These are phyloP conservation scores for Millerozyma acaciae DNA, from an alignment of 805 yeast species.

Conservation along the genomic window DNA sequence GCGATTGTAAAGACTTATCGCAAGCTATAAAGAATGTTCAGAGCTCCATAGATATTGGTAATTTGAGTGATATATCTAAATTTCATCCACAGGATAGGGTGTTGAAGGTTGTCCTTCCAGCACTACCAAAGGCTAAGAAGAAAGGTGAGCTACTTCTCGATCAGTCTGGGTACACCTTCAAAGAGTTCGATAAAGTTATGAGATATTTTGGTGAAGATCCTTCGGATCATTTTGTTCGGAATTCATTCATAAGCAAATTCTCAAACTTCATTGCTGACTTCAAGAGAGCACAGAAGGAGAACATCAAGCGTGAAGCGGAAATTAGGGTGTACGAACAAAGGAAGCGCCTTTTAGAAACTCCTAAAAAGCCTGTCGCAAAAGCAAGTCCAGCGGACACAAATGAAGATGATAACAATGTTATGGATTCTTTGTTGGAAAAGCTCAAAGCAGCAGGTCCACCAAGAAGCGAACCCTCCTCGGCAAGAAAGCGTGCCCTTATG, in stretches of 20 bases:
- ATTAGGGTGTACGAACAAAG: slow-evolving; percentile 69
- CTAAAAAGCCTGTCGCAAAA: slow-evolving; percentile 23
- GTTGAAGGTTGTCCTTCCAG: slow-evolving; percentile 49
- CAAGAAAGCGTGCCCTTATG: slow-evolving; percentile 75
- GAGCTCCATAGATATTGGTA: slow-evolving; percentile 55
- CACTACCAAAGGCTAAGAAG: slow-evolving; percentile 51
- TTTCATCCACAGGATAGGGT: slow-evolving; percentile 68
- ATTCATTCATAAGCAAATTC: slow-evolving; percentile 60
- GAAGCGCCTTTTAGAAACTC: slow-evolving; percentile 55
- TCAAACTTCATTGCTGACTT: slow-evolving; percentile 57
- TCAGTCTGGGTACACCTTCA: slow-evolving; percentile 48
- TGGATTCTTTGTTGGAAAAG: slow-evolving; percentile 84
- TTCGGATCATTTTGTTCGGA: slow-evolving; percentile 49
- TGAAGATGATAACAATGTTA: slow-evolving; percentile 50
- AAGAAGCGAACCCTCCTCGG: slow-evolving; percentile 72
- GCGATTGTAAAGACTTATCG: slow-evolving; percentile 55
- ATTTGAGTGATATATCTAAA: slow-evolving; percentile 55
- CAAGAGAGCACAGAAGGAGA: slow-evolving; percentile 62
- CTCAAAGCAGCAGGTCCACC: slow-evolving; percentile 82
- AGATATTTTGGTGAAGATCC: slow-evolving; percentile 70
- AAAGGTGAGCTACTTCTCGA: slow-evolving; percentile 48
- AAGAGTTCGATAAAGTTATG: slow-evolving; percentile 57
- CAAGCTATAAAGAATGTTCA: slow-evolving; percentile 49
- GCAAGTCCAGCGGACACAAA: slow-evolving; percentile 29
- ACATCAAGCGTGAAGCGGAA: slow-evolving; percentile 65